Evolutionary conservation across 1,284 basidiomycete species (phyloP).

Genomic region (Sporisorium graminicola): DNA sequence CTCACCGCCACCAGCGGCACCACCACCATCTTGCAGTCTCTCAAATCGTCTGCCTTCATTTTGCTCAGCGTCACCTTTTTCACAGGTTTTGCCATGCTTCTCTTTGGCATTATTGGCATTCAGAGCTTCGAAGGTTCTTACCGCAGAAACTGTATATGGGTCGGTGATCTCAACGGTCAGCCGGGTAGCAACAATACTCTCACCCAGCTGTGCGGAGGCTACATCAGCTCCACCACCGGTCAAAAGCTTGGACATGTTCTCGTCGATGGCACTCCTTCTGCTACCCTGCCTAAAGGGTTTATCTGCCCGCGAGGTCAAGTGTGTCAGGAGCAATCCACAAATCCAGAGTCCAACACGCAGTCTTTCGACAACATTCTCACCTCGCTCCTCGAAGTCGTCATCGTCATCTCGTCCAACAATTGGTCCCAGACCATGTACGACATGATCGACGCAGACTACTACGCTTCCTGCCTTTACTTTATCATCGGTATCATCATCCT

Average conservation of each 20-base stretch:
- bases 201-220: constrained; percentile 65
- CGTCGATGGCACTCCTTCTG: constrained; percentile 32
- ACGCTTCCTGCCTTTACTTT: constrained; percentile 87
- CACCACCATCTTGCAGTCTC: constrained; percentile 89
- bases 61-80: constrained; percentile 91
- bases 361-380: constrained; percentile 92
- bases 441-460: constrained; percentile 92
- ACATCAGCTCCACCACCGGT: constrained; percentile 26
- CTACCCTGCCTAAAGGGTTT: constrained; percentile 61
- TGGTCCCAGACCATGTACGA: constrained; percentile 82
- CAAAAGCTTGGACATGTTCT: constrained; percentile 33
- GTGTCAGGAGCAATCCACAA: constrained; percentile 71
- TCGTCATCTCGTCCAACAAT: constrained; percentile 79
- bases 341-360: constrained; percentile 79
- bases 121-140: constrained; percentile 68
- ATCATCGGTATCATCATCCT: constrained; percentile 75
- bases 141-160: constrained; percentile 65
- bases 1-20: constrained; percentile 92
- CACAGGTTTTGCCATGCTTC: constrained; percentile 86
- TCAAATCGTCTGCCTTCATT: constrained; percentile 90
- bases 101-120: constrained; percentile 77
- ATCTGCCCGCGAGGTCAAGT: constrained; percentile 68
- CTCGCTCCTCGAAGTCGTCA: constrained; percentile 84
- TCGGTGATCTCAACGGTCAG: constrained; percentile 56
- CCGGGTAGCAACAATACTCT: constrained; percentile 59